phyloP scores from a whole-genome alignment of 1,139 yeast species.

The Hyphopichia pseudoburtonii region DNA sequence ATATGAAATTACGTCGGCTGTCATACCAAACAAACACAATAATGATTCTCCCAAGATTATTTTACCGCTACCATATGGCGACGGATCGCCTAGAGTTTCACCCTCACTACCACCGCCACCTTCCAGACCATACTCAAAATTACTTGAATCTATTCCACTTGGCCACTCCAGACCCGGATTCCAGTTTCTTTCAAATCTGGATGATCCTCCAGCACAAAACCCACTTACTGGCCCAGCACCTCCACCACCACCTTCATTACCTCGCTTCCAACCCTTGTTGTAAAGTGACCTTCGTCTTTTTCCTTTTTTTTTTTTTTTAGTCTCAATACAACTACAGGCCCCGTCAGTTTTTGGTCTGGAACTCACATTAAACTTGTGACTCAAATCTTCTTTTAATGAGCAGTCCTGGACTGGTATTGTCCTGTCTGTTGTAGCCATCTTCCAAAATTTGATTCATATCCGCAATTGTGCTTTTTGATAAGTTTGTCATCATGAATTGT shows the following conservation, averaged over 20 bases:
- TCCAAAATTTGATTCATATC: not conserved
- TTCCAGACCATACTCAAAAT: too few species aligned
- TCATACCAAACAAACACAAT: slow-evolving; percentile 20
- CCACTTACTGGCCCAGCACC: slow-evolving; percentile 15
- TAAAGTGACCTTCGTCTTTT: too few species aligned
- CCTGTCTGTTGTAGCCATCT: not conserved
- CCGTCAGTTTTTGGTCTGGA: too few species aligned
- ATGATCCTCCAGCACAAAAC: too few species aligned
- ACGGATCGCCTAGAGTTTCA: slow-evolving; percentile 15
- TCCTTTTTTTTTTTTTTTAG: too few species aligned
- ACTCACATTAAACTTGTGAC: too few species aligned
- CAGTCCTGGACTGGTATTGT: not conserved
- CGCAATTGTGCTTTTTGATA: not conserved
- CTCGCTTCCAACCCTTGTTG: slow-evolving; percentile 40
- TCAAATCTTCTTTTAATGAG: too few species aligned
- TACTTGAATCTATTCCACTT: slow-evolving; percentile 7
- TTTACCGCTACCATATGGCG: slow-evolving; percentile 32
- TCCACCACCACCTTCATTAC: slow-evolving; percentile 30
- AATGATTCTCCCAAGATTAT: slow-evolving; percentile 22
- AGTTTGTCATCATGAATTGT: not conserved
- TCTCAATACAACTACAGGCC: too few species aligned
- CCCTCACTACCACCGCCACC: slow-evolving; percentile 21
- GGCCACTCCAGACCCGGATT: slow-evolving; percentile 11
- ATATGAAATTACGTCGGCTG: slow-evolving; percentile 34
- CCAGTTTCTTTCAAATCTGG: slow-evolving; percentile 25